phyloP scores from a whole-genome alignment of 805 yeast species.

The Ogataea chonburiensis region DNA sequence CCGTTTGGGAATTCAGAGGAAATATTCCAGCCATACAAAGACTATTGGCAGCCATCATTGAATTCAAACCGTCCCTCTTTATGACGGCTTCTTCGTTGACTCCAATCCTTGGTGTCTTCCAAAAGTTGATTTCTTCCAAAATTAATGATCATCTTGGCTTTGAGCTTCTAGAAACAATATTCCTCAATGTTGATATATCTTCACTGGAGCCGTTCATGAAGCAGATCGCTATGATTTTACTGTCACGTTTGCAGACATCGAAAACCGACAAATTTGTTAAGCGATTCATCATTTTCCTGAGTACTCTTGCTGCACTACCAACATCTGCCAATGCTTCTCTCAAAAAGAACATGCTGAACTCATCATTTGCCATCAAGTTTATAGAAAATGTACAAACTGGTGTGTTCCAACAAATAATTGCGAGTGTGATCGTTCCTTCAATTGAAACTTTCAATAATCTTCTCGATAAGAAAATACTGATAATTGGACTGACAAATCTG shows the following conservation, averaged over 20 bases:
- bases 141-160: slow-evolving; percentile 80
- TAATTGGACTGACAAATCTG: slow-evolving; percentile 48
- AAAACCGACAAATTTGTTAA: slow-evolving; percentile 81
- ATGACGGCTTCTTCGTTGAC: slow-evolving; percentile 44
- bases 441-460: slow-evolving; percentile 41
- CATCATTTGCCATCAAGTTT: slow-evolving; percentile 54
- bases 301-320: slow-evolving; percentile 28
- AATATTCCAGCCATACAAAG: slow-evolving; percentile 92
- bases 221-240: slow-evolving; percentile 71
- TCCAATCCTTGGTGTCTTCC: slow-evolving; percentile 94
- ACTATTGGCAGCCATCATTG: slow-evolving; percentile 64
- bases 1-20: slow-evolving; percentile 90
- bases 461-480: slow-evolving; percentile 45
- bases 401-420: slow-evolving; percentile 49
- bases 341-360: slow-evolving; percentile 27
- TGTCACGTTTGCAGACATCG: slow-evolving; percentile 77
- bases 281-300: slow-evolving; percentile 64
- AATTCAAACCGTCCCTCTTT: slow-evolving; percentile 44
- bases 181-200: slow-evolving; percentile 53
- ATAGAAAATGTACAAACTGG: slow-evolving; percentile 73
- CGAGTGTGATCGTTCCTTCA: slow-evolving; percentile 51
- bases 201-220: slow-evolving; percentile 54
- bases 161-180: slow-evolving; percentile 72
- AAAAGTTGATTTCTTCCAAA: slow-evolving; percentile 83
- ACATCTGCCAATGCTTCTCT: slow-evolving; percentile 25